Evolutionary conservation across 2,329 filamentous ascomycete species (phyloP), one percentile per base, ranked within the genome.

Genomic region (Cylindrodendrum hubeiense): DNA sequence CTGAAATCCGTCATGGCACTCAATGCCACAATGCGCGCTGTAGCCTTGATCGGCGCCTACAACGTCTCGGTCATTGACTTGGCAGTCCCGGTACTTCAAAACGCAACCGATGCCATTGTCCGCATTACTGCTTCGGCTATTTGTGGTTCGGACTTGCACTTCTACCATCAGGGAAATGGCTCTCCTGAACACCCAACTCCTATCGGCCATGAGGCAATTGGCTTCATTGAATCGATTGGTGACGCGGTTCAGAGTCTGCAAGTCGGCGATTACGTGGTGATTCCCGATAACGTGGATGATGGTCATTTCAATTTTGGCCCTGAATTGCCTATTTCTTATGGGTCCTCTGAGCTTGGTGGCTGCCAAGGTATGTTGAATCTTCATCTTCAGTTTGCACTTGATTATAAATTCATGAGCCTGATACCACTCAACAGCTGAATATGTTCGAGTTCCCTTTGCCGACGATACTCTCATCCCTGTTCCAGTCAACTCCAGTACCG

Each of bases 121-220:
- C 43, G 44, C 5, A 57, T 57, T 24, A 46, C 43, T 33, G 43
- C 43, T 19, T 37, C 30, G n/a, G 54, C 54, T 24, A 49, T 57
- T 8, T 57, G 54, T 24, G 54, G 54, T 46, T 47, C 28, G 4
- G 54, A 57, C 21, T 30, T 57, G 15, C 54, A 57, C 33, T 37
- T 26, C 43, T 57, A 57, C 30, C 54, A 34, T 30, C 43, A 34
- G 17, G 43, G 34, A 17, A n/a, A 37, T 12, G 54, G 54, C 17
- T 33, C 53, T 44, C 26, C 24, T 13, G 54, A 49, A 19, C 17
- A 33, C 9, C 54, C 54, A 10, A 22, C 22, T 12, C 7, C 26
- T 10, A 46, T 51, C 5, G 47, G 57, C 47, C 57, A 60, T 26
- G 57, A 60, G 28, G 57, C 47, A 1, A 53, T 60, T 30, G 47